Evolutionary conservation across 495 filamentous ascomycete species (phyloP).

Genomic region (Penicillium riverlandense): DNA sequence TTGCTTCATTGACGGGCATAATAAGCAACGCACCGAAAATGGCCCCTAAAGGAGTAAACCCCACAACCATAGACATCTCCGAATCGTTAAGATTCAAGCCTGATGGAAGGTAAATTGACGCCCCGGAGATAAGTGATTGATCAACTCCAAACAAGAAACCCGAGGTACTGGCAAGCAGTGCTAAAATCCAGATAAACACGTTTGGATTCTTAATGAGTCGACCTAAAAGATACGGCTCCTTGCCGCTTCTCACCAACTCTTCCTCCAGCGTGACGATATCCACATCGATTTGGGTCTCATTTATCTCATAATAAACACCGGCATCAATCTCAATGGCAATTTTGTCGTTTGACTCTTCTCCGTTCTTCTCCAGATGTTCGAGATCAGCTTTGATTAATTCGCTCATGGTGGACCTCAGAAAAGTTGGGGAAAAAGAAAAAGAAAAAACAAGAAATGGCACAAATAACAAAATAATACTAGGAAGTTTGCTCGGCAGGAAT

Average conservation of each 20-base stretch:
- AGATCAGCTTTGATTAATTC: neutral
- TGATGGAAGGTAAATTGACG: neutral
- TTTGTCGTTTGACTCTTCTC: neutral
- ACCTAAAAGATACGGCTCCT: neutral
- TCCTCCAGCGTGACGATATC: conserved; percentile 2
- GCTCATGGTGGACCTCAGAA: neutral
- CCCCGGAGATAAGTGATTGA: neutral
- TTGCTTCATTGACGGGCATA: neutral
- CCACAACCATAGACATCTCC: neutral
- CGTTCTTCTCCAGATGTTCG: neutral
- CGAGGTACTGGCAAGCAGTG: neutral
- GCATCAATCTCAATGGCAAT: neutral
- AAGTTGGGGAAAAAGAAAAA: neutral
- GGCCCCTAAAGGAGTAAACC: neutral
- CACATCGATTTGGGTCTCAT: neutral
- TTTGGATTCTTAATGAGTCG: neutral
- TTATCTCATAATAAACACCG: neutral
- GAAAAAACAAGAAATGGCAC: neutral
- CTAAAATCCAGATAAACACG: neutral
- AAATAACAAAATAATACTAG: too few species aligned
- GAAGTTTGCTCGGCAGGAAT: too few species aligned
- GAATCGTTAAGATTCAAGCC: neutral
- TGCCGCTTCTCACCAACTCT: conserved; percentile 1
- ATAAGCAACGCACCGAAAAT: neutral
- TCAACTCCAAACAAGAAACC: neutral